A percentile compares a stretch with the other conserved stretches of the same genome.
Evolutionary conservation across 768 basidiomycete species (phyloP).

Genomic region (Hygrophoropsis aurantiaca): DNA sequence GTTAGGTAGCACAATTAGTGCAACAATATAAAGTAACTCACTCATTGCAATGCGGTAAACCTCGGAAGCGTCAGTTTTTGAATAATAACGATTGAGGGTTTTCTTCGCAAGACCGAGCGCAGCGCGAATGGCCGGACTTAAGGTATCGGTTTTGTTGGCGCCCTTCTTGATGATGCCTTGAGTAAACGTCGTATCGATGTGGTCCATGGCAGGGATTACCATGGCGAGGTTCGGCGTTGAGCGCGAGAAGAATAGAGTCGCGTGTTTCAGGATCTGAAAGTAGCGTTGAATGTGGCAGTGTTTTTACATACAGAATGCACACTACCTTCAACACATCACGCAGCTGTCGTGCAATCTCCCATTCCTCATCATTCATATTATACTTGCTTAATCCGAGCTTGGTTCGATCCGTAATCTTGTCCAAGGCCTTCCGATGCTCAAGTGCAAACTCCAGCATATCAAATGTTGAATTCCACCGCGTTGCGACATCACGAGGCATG

Average conservation of each 20-base stretch:
- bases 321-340: conserved; percentile 21
- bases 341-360: conserved; percentile 26
- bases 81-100: conserved; percentile 33
- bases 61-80: conserved; percentile 26
- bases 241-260: conserved; percentile 20
- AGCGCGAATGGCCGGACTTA: conserved; percentile 15
- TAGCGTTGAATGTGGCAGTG: not conserved
- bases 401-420: conserved; percentile 18
- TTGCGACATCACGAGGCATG: conserved; percentile 38
- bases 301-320: not conserved
- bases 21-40: conserved; percentile 11
- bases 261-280: not conserved
- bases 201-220: conserved; percentile 27
- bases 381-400: conserved; percentile 12
- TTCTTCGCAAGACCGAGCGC: conserved; percentile 22
- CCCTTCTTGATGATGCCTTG: conserved; percentile 5
- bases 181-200: conserved; percentile 14
- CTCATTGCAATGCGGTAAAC: conserved; percentile 35
- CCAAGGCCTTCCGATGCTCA: conserved; percentile 24
- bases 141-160: conserved; percentile 3
- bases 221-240: conserved; percentile 20
- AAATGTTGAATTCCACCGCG: conserved; percentile 37
- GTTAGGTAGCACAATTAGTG: not conserved
- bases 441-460: conserved; percentile 35
- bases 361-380: conserved; percentile 19